Evolutionary conservation across 2,329 filamentous ascomycete species (phyloP), one percentile per base, ranked within the genome.

Genomic region (Thielaviopsis populi): DNA sequence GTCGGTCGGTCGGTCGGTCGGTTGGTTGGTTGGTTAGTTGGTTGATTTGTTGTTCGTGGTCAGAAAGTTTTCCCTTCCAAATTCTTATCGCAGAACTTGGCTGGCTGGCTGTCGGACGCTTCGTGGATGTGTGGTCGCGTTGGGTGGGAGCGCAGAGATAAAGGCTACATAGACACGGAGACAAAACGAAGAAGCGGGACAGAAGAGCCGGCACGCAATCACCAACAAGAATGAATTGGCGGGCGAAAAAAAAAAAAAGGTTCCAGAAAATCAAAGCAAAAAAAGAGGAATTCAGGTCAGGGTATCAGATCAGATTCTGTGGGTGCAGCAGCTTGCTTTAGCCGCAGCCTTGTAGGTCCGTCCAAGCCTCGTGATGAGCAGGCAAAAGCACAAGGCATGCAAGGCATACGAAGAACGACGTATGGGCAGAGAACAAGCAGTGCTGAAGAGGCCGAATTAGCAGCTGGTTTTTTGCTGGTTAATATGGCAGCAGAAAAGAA

Each of bases 341-440:
- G 24, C 53, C 53, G 33, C 19, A 37, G 24, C 24, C 53, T 33
- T 33, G 27, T 56, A 56, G 27, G 53, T 56, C 30, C 27, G 53
- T 56, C 53, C 53, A 56, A 56, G 53, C 53, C 53, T 56, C 53
- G 53, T 56, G 53, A 56, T 56, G 27, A n/a, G 15, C 19, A 60
- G 37, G 58, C 37, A 60, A 60, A 43, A 24, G 58, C 37, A 59
- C 56, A 59, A 19, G n/a, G n/a, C n/a, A n/a, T n/a, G 50, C 22
- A 24, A 54, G 37, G 54, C 54, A 59, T 13, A 41, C 30, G 30
- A 59, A 27, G n/a, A 50, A 41, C 48, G n/a, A 62, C 33, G 33
- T 37, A 37, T 37, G 33, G 33, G 33, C 48, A 22, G 22, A n/a
- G 19, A 54, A 46, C 33, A 43, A 56, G 42, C 46, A 10, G 46